phyloP scores from a whole-genome alignment of 495 filamentous ascomycete species.

The Trypethelium eluteriae region DNA sequence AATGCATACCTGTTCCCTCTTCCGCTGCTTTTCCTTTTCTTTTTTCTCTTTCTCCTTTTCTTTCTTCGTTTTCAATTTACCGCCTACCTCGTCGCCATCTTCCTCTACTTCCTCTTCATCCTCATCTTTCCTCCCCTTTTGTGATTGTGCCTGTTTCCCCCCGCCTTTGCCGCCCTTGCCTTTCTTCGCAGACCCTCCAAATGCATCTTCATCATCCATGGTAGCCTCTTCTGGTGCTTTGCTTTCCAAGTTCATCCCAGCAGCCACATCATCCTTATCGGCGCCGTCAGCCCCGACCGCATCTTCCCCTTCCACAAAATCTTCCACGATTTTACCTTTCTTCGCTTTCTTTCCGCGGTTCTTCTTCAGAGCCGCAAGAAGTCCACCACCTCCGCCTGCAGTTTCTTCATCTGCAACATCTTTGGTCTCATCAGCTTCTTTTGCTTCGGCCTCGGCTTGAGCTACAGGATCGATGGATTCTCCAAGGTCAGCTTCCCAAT shows the following conservation, averaged over 20 bases:
- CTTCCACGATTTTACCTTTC: slow-evolving; percentile 66
- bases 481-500: slow-evolving; percentile 95
- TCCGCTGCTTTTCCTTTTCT: slow-evolving; percentile 86
- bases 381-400: slow-evolving; percentile 51
- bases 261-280: slow-evolving; percentile 35
- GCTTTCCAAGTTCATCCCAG: slow-evolving; percentile 39
- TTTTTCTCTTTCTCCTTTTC: slow-evolving; percentile 94
- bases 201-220: slow-evolving; percentile 74
- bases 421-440: slow-evolving; percentile 31
- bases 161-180: slow-evolving; percentile 38
- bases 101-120: slow-evolving; percentile 41
- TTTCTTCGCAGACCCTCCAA: slow-evolving; percentile 61
- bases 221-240: slow-evolving; percentile 80
- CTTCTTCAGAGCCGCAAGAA: slow-evolving; percentile 76
- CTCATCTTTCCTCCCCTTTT: slow-evolving; percentile 36
- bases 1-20: slow-evolving; percentile 65
- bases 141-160: slow-evolving; percentile 27
- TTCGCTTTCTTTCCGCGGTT: slow-evolving; percentile 88
- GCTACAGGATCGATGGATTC: slow-evolving; percentile 54
- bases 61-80: slow-evolving; percentile 82
- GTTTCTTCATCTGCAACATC: slow-evolving; percentile 43
- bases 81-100: slow-evolving; percentile 53
- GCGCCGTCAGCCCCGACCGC: slow-evolving; percentile 38
- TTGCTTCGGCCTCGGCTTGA: slow-evolving; percentile 34
- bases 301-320: slow-evolving; percentile 68